Evolutionary conservation across 768 basidiomycete species (phyloP), one percentile per base, ranked within the genome.

Genomic region (Amanita inopinata): DNA sequence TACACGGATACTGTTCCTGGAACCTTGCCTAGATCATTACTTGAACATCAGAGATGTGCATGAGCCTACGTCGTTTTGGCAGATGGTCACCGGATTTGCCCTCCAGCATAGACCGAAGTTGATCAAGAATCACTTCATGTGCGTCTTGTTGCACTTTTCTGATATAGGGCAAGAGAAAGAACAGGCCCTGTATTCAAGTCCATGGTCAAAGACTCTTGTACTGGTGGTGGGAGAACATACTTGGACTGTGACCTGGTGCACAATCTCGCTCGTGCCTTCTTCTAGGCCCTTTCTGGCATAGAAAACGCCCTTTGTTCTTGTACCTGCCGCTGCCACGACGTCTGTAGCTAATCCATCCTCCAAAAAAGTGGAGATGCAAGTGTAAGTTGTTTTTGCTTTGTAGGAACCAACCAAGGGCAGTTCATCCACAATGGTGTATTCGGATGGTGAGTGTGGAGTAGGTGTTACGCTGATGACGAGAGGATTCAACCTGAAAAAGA

Each of bases 91-190:
- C 45, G 19, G 49, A 20, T 7, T 18, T 22, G 19, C 48, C 46
- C 46, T 58, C 59, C 40, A 56, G 40, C 43, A 48, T 55, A 3
- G 38, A 49, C 5, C 45, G 55, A 18, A 66, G 43, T 22, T 45
- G 49, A 11, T 62, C 56, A 8, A 66, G 49, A 6, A 56, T 34
- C 8, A 45, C 44, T 5, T 39, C 20, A 45, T 65, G 65, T n/a
- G 60, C 51, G 9, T 49, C 52, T 33, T 42, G 51, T 48, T 65
- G 53, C 6, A 59, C 60, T 24, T 51, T 45, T 2, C 54, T 34
- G 35, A 67, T 59, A 39, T 56, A 66, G 1, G 64, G 65, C 39
- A 64, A 50, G 17, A 67, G 46, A 33, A 66, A 46, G 46, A 56
- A 62, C 24, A 63, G 46, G 5, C 51, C 55, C 66, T 67, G 37